Evolutionary conservation across 345 rosid species (phyloP), one percentile per base, ranked within the genome.

Genomic region (Combretum micranthum): DNA sequence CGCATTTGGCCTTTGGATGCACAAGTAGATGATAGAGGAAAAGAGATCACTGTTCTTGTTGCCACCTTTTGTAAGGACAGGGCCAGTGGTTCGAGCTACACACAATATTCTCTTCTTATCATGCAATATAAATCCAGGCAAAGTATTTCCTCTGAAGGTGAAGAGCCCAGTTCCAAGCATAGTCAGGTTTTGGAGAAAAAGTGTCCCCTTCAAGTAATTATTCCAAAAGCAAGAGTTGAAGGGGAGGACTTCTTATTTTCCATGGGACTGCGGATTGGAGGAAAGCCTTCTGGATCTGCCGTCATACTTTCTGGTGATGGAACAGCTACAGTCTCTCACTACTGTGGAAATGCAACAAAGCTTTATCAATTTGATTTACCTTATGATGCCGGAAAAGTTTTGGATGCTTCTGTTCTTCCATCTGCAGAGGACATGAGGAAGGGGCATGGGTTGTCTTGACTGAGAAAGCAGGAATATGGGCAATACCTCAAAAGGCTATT

Each of bases 401-500:
- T 92, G 60, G 97, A 92, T 84, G 95, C 91, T 66, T 92, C 98
- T 19, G 76, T 86, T 72, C 90, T 88, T 66, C 83, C 87, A 42
- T 64, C 89, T 64, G 56, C 79, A 58, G 90, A 83, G 69, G 90
- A 82, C 42, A 75, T 63, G 96, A 79, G 67, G 84, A 77, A 71
- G 93, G 98, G 70, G 83, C 93, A 20, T 92, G 98, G 98, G 78
- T 84, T 77, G 83, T 88, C 60, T 65, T 92, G 47, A 88, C 98
- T 39, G 93, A 88, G 79, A 88, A 83, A 76, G 95, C 96, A 10
- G 96, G 98, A 70, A 79, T 92, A 63, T 92, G 98, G 98, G 95
- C 91, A 56, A 92, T 92, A 77, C 96, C 98, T 45, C 95, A 88
- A 72, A 86, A 84, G 66, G 88, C 91, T 59, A 73, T 92, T 50